Conservation (phyloP, 371 early-diverging fungal species). For the Apophysomyces trapeziformis region DNA sequence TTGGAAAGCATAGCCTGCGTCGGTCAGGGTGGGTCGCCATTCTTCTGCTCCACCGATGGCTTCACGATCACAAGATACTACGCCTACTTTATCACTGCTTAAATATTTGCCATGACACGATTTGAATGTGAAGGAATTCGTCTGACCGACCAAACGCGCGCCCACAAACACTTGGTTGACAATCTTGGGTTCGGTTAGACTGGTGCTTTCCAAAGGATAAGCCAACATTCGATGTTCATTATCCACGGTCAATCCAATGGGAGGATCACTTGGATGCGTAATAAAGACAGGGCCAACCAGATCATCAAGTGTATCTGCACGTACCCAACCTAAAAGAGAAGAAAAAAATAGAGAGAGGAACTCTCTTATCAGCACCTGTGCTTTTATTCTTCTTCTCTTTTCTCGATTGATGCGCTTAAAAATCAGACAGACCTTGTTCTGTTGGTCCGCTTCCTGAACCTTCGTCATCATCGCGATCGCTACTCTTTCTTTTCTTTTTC, state of each 20-base stretch:
- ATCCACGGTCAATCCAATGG: slow-evolving; percentile 61
- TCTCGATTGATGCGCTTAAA: no score
- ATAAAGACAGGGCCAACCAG: slow-evolving; percentile 76
- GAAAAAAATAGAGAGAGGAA: neutral
- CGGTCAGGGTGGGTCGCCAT: slow-evolving; percentile 72
- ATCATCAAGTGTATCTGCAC: slow-evolving; percentile 65
- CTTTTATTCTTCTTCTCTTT: neutral
- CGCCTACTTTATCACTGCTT: slow-evolving; percentile 83
- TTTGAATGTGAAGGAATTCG: slow-evolving; percentile 64
- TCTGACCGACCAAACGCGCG: slow-evolving; percentile 57
- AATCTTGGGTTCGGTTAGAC: slow-evolving; percentile 60
- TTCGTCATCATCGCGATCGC: slow-evolving; percentile 35
- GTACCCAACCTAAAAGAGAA: slow-evolving; percentile 67
- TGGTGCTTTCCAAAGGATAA: slow-evolving; percentile 35
- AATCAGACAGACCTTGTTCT: neutral
- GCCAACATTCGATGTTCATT: slow-evolving; percentile 57
- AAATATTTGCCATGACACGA: slow-evolving; percentile 72
- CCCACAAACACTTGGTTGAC: slow-evolving; percentile 79
- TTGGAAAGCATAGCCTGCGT: slow-evolving; percentile 77
- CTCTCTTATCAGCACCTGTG: neutral
- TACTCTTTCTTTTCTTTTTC: slow-evolving; percentile 66
- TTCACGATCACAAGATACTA: slow-evolving; percentile 70
- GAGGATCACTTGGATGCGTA: slow-evolving; percentile 67
- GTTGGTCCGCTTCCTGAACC: slow-evolving; percentile 36
- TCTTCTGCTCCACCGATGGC: slow-evolving; percentile 85